These are phyloP conservation scores for Annulohypoxylon maeteangense DNA, from an alignment of 495 filamentous ascomycete species.

Conservation along the genomic window DNA sequence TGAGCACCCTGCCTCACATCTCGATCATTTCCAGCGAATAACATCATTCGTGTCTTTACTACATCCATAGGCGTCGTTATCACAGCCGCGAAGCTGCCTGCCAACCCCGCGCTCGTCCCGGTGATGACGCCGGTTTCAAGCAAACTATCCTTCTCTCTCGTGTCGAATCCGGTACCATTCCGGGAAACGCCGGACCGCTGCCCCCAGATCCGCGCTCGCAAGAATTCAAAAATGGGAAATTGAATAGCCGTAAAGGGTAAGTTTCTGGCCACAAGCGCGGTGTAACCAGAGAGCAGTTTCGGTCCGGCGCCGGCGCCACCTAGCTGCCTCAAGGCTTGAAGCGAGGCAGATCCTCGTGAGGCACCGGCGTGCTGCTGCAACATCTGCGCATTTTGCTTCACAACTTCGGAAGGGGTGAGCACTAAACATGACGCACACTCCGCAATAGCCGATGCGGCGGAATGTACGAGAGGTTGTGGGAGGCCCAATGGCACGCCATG, in stretches of 20 bases:
- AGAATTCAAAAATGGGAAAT: constrained; percentile 84
- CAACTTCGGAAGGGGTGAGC: constrained; percentile 87
- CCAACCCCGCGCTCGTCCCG: constrained; percentile 72
- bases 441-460: constrained; percentile 74
- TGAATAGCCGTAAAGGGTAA: constrained; percentile 88
- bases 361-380: constrained; percentile 43
- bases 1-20: constrained; percentile 37
- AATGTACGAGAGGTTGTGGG: constrained; percentile 73
- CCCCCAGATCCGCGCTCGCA: constrained; percentile 58
- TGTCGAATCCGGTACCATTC: constrained; percentile 26
- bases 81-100: constrained; percentile 75
- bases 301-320: constrained; percentile 45
- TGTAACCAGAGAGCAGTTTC: constrained; percentile 79
- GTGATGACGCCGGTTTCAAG: constrained; percentile 74
- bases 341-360: constrained; percentile 50
- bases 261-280: constrained; percentile 80
- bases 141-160: constrained; percentile 48
- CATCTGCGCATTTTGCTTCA: constrained; percentile 95
- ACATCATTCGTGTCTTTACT: constrained; percentile 83
- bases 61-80: constrained; percentile 86
- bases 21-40: constrained; percentile 55
- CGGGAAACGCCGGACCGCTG: constrained; percentile 36
- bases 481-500: constrained; percentile 53
- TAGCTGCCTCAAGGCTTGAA: constrained; percentile 57
- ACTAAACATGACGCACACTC: constrained; percentile 87